phyloP scores from a whole-genome alignment of 1,284 basidiomycete genomes.

The Ustilago bromivora region DNA sequence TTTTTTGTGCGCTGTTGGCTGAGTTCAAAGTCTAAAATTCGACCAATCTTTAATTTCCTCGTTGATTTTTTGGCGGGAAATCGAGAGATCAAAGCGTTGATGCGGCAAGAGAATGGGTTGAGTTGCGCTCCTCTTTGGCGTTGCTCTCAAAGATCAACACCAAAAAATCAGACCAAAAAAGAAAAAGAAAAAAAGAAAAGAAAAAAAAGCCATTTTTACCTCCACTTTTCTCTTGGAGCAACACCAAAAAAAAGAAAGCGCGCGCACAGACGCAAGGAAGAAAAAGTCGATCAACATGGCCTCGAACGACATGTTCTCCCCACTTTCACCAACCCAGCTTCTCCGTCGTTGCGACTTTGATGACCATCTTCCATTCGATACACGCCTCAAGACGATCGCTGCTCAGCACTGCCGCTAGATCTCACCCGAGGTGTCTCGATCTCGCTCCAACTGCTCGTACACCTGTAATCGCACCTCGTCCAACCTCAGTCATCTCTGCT shows the following conservation, averaged over 20 bases:
- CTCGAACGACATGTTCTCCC: conserved; percentile 15
- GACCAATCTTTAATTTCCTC: conserved; percentile 13
- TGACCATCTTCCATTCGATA: conserved; percentile 9
- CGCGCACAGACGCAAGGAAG: conserved; percentile 6
- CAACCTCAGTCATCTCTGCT: background rate
- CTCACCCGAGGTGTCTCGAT: background rate
- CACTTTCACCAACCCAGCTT: background rate
- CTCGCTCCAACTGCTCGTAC: background rate
- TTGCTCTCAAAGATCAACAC: background rate
- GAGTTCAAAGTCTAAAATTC: conserved; percentile 16
- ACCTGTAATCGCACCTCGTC: background rate
- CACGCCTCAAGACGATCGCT: background rate
- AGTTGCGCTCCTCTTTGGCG: background rate
- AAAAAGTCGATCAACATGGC: background rate
- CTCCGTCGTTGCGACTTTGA: conserved; percentile 6
- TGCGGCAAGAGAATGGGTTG: background rate
- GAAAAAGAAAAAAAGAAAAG: background rate
- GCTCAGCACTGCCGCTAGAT: background rate
- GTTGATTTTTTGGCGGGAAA: background rate
- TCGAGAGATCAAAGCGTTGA: conserved; percentile 3
- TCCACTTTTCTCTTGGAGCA: conserved; percentile 19
- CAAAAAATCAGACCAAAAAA: background rate
- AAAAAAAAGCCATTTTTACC: conserved; percentile 3
- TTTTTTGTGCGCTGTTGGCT: background rate
- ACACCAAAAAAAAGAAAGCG: background rate